Evolutionary conservation across 257 asterid genomes (phyloP), one percentile per base, ranked within the genome.

Genomic region (Verbena officinalis): DNA sequence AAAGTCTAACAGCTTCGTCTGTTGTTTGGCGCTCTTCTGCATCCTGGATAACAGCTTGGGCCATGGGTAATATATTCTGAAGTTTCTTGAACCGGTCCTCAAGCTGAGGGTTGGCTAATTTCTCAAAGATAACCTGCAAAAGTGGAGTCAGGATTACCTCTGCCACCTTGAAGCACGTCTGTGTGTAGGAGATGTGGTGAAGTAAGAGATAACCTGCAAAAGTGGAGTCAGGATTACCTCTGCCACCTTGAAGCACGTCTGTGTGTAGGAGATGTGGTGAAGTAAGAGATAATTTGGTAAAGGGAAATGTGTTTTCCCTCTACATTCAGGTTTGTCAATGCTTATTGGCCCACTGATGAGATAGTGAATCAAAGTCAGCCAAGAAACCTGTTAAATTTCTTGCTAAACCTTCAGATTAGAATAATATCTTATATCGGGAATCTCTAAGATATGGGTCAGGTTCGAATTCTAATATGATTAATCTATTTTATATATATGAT

Each of bases 71-170:
- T 15, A 33, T 12, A 3, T 1, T 34, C 17, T 44, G 57, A 27
- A 72, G 64, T 55, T 65, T 51, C 50, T 45, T 59, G 44, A 65
- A 7, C 7, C 39, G 59, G n/a, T 59, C 73, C 38, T 59, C 62
- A 2, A 65, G 59, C 3, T 65, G 22, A 12, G 69, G 77, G 54
- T 48, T 20, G 38, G 64, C 73, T 52, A 72, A 20, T 56, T 65
- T 72, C 36, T 72, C 77, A 15, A 58, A 30, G n/a, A 72, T 23
- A 16, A 72, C 72, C 53, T 72, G 69, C 50, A 72, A 33, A 58
- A 65, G 58, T 17, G 72, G 73, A 51, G 67, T 12, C 61, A 72
- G 33, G 62, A 72, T 44, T n/a, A 72, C 43, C 22, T 66, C 64
- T 30, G 69, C 68, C 73, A 72, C 65, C 40, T 60, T 52, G 14